Evolutionary conservation across 139 green algal species (phyloP).

Genomic region (Chlorokybus atmophyticus): DNA sequence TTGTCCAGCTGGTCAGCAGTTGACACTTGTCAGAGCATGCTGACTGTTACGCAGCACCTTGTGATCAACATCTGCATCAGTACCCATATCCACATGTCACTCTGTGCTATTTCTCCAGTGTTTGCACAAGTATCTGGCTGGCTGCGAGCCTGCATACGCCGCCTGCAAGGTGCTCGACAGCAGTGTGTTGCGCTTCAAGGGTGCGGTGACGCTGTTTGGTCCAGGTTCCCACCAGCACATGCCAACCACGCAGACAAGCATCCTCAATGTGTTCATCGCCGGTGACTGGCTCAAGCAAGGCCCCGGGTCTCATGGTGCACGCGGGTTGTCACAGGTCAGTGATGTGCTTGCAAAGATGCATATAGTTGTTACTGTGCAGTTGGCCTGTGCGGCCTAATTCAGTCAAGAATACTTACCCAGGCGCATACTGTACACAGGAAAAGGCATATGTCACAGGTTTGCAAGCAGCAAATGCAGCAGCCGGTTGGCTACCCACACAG

Average conservation of each 20-base stretch:
- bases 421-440: constrained; percentile 7
- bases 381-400: not conserved
- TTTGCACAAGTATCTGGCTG: constrained; percentile 10
- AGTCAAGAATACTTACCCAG: not conserved
- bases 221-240: constrained; percentile 19
- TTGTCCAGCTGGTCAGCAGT: constrained; percentile 9
- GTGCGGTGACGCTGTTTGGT: constrained; percentile 19
- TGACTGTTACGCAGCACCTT: too few species aligned
- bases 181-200: constrained; percentile 20
- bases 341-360: not conserved
- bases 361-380: constrained; percentile 5
- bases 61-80: too few species aligned
- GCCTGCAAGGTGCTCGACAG: constrained; percentile 8
- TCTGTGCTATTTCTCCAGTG: too few species aligned
- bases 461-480: constrained; percentile 5
- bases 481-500: not conserved
- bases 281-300: constrained; percentile 24
- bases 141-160: constrained; percentile 6
- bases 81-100: too few species aligned
- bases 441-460: constrained; percentile 25
- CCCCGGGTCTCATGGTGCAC: constrained; percentile 18
- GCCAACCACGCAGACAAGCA: constrained; percentile 1
- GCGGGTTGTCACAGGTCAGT: constrained; percentile 17
- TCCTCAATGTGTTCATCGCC: constrained; percentile 24
- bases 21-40: too few species aligned